Evolutionary conservation across 1,284 basidiomycete species (phyloP), one percentile per base, ranked within the genome.

Genomic region (Anthracocystis setariae): DNA sequence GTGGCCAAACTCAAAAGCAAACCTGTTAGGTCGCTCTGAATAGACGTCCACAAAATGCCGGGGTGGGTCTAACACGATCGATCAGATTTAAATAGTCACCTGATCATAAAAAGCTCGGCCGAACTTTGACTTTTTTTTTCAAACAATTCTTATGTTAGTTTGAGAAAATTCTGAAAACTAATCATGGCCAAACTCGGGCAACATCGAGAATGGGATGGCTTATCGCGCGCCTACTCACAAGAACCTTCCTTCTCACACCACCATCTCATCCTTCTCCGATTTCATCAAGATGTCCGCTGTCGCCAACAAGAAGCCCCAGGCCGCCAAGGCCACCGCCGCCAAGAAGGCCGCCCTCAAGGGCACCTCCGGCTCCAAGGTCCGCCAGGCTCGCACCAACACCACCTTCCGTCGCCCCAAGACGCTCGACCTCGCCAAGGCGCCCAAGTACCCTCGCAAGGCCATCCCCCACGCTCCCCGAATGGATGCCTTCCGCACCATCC

Each of bases 331-430:
- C 81, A 92, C 93, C 87, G 87, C 90, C 54, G 94, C 94, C 64
- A 97, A 94, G 88, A 98, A 98, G 88, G 93, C 94, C 27, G 94
- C 91, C 66, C 89, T 97, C 71, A 93, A 93, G 85, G 95, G 94
- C 86, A 86, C 85, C 68, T 88, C 91, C 82, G 88, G 89, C 52
- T 89, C 91, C 84, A 87, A 89, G 55, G 83, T 88, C 78, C 90
- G 92, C 85, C 97, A 97, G 87, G 87, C 89, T 50, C 90, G 93
- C 78, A 90, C 87, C 82, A 90, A 90, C 57, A 92, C 94, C 68
- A 90, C 92, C 48, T 98, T 98, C 91, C 92, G 93, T 87, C 92
- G 93, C 79, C 95, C 95, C 75, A 95, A 93, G 88, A 98, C 95
- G 54, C 88, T 98, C 70, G 89, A 88, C 76, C 89, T 97, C 55